Evolutionary conservation across 225 moss, liverwort and hornwort genomes (phyloP).

Genomic region (Anthoceros angustus): DNA sequence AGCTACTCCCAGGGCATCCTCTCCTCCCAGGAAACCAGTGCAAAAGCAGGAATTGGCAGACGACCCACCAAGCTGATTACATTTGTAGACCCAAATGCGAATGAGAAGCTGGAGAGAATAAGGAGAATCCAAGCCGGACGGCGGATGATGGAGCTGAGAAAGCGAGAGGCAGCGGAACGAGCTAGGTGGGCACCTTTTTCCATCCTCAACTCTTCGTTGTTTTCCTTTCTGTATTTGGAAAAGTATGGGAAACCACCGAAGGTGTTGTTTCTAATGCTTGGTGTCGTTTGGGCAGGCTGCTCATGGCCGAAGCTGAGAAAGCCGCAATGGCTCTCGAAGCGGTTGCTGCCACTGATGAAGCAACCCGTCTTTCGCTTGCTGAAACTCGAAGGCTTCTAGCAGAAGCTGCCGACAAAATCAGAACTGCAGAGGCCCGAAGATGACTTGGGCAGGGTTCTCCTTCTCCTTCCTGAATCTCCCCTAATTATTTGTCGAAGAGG

Average conservation of each 20-base stretch:
- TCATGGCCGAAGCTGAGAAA: constrained; percentile 37
- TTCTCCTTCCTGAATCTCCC: too few species aligned
- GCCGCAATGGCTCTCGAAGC: constrained; percentile 26
- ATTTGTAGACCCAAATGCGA: constrained; percentile 35
- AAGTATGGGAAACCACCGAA: background rate
- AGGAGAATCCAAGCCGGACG: constrained; percentile 59
- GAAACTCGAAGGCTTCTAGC: constrained; percentile 32
- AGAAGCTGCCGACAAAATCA: constrained; percentile 31
- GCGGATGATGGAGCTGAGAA: constrained; percentile 46
- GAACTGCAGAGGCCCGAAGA: constrained; percentile 23
- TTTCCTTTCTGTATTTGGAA: background rate
- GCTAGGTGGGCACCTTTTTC: constrained; percentile 44
- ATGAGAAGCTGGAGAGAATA: constrained; percentile 50
- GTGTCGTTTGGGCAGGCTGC: constrained; percentile 13
- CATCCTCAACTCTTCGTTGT: background rate
- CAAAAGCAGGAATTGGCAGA: constrained; percentile 7
- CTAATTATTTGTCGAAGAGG: too few species aligned
- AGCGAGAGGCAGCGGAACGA: constrained; percentile 57
- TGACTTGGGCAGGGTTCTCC: background rate
- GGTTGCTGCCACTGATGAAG: constrained; percentile 20
- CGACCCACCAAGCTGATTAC: constrained; percentile 2
- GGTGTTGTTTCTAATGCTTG: background rate
- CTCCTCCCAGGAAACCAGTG: constrained; percentile 24
- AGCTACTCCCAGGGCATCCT: constrained; percentile 29
- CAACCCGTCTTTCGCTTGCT: constrained; percentile 17